Conservation (phyloP, 2,329 filamentous ascomycete species). For the Fusarium papillatum region DNA sequence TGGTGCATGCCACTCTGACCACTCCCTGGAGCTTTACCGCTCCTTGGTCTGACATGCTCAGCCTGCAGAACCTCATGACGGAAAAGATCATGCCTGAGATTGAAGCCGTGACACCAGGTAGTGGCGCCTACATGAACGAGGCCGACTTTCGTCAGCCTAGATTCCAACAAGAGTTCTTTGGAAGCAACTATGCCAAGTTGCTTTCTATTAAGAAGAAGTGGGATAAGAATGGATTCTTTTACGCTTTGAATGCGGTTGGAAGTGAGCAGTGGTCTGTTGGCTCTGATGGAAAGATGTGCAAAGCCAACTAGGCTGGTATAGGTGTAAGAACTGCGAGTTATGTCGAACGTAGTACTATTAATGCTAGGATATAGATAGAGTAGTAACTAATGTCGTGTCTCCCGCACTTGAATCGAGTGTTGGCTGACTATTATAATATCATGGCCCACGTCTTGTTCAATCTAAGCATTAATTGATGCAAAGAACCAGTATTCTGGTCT, state of each 20-base stretch:
- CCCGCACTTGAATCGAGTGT: too few species aligned
- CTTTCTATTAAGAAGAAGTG: conserved; percentile 63
- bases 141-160: conserved; percentile 59
- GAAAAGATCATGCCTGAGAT: conserved; percentile 43
- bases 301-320: not conserved
- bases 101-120: conserved; percentile 53
- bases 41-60: conserved; percentile 46
- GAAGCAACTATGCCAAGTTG: conserved; percentile 58
- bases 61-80: conserved; percentile 48
- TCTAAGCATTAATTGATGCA: not conserved
- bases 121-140: conserved; percentile 65
- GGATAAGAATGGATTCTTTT: conserved; percentile 61
- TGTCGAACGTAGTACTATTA: not conserved
- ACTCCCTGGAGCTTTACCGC: conserved; percentile 45
- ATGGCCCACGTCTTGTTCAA: not conserved
- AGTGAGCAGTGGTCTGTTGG: conserved; percentile 60
- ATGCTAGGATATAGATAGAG: not conserved
- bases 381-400: not conserved
- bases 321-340: not conserved
- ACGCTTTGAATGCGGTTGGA: conserved; percentile 62
- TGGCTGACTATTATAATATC: not conserved
- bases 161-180: conserved; percentile 61
- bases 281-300: conserved; percentile 32
- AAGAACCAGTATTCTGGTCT: not conserved
- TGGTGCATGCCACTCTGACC: conserved; percentile 47